These are phyloP conservation scores for Trichosporon faecale DNA, from an alignment of 1,284 basidiomycete species.

Conservation along the genomic window DNA sequence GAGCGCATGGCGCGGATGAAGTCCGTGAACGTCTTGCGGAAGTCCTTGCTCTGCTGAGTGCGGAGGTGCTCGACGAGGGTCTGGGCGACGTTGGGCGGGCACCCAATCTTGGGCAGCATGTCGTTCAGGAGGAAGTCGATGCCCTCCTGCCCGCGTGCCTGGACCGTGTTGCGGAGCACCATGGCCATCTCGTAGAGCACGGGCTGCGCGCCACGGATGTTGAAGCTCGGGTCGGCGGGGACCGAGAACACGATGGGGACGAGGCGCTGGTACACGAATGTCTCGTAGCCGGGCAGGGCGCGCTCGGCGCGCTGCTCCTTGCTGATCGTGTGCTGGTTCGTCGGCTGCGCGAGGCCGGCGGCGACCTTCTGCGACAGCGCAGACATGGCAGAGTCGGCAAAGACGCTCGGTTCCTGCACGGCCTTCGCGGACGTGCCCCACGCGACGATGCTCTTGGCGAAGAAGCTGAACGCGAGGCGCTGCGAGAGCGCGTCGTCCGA, in stretches of 20 bases:
- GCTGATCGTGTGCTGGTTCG: slow-evolving; percentile 41
- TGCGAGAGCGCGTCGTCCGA: slow-evolving; percentile 70
- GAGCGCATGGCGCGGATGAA: slow-evolving; percentile 55
- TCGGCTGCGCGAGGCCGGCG: slow-evolving; percentile 37
- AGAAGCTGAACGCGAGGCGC: slow-evolving; percentile 76
- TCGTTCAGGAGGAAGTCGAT: slow-evolving; percentile 73
- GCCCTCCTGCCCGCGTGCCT: slow-evolving; percentile 77
- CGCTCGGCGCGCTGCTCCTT: slow-evolving; percentile 51
- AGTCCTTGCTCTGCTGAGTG: slow-evolving; percentile 73
- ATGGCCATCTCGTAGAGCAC: slow-evolving; percentile 83
- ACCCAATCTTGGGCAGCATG: slow-evolving; percentile 84
- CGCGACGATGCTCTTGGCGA: slow-evolving; percentile 64
- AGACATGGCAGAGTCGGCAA: slow-evolving; percentile 42
- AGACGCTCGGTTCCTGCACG: slow-evolving; percentile 41
- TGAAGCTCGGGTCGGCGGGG: slow-evolving; percentile 74
- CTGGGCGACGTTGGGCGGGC: slow-evolving; percentile 71
- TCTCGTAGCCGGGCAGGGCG: slow-evolving; percentile 83
- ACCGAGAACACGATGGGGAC: slow-evolving; percentile 81
- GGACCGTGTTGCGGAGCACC: slow-evolving; percentile 74
- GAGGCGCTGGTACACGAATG: slow-evolving; percentile 85
- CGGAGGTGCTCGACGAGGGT: slow-evolving; percentile 76
- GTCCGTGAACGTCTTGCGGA: slow-evolving; percentile 85
- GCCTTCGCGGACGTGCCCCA: slow-evolving; percentile 67
- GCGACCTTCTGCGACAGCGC: slow-evolving; percentile 51
- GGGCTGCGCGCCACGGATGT: slow-evolving; percentile 77